These are phyloP conservation scores for Populus hybrid DNA, from an alignment of 441 rosid genomes.

Conservation along the genomic window DNA sequence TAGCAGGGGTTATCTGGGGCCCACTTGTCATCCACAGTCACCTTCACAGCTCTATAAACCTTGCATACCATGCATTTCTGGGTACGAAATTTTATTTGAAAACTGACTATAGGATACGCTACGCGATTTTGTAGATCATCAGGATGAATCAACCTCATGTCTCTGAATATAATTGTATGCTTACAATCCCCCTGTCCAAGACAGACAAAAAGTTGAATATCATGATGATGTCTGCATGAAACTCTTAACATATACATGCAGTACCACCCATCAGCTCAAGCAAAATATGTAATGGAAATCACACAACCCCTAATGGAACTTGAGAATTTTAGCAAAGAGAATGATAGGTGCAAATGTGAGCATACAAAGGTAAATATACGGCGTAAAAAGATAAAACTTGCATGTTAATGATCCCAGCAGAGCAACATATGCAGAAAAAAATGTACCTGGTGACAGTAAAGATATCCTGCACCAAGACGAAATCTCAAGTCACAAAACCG, in stretches of 20 bases:
- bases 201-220: neutral
- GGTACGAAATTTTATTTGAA: slow-evolving; percentile 40
- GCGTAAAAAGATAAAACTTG: neutral
- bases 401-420: neutral
- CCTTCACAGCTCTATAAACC: slow-evolving; percentile 54
- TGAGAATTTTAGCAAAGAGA: neutral
- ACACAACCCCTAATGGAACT: neutral
- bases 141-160: slow-evolving; percentile 77
- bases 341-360: neutral
- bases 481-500: slow-evolving; percentile 68
- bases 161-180: slow-evolving; percentile 71
- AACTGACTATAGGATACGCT: slow-evolving; percentile 61
- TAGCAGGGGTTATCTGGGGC: slow-evolving; percentile 67
- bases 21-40: slow-evolving; percentile 67
- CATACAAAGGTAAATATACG: neutral
- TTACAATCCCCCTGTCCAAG: slow-evolving; percentile 75
- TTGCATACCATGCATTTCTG: slow-evolving; percentile 74
- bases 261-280: neutral
- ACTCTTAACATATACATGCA: neutral
- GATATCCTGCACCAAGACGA: slow-evolving; percentile 80
- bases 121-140: slow-evolving; percentile 62
- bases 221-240: neutral
- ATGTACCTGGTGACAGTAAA: slow-evolving; percentile 85
- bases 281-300: neutral
- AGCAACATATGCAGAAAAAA: neutral